A percentile compares a stretch with the other conserved stretches of the same genome.
Evolutionary conservation across 2,329 filamentous ascomycete species (phyloP).

Genomic region (Teratosphaeria epicoccoides): DNA sequence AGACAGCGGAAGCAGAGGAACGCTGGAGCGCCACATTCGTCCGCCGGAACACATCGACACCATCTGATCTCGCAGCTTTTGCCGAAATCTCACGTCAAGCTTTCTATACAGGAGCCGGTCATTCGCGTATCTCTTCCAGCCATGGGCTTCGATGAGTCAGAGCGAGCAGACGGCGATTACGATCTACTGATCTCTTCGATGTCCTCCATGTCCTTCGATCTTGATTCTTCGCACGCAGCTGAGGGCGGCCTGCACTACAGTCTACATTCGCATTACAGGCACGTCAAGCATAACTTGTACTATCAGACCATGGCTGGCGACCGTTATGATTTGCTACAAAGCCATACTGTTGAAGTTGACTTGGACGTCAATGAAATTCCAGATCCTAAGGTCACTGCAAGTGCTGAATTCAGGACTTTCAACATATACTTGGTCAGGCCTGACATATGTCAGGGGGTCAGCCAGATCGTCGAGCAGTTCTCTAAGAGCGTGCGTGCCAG

Average conservation of each 20-base stretch:
- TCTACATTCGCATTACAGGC: slow-evolving; percentile 66
- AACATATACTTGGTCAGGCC: slow-evolving; percentile 80
- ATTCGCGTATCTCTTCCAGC: slow-evolving; percentile 79
- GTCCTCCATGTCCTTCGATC: slow-evolving; percentile 82
- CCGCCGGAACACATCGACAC: slow-evolving; percentile 32
- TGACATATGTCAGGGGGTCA: slow-evolving; percentile 85
- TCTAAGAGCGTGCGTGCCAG: slow-evolving; percentile 55
- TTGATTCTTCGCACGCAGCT: slow-evolving; percentile 89
- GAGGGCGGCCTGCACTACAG: slow-evolving; percentile 80
- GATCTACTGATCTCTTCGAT: slow-evolving; percentile 92
- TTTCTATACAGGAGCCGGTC: slow-evolving; percentile 94
- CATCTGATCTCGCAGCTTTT: slow-evolving; percentile 78
- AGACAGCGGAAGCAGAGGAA: slow-evolving; percentile 6
- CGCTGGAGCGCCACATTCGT: neutral
- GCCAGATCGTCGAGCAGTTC: slow-evolving; percentile 80
- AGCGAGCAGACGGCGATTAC: slow-evolving; percentile 61
- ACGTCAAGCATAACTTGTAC: slow-evolving; percentile 82
- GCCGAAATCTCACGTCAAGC: slow-evolving; percentile 87
- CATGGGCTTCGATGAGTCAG: slow-evolving; percentile 44
- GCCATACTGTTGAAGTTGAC: slow-evolving; percentile 80
- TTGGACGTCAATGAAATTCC: slow-evolving; percentile 74
- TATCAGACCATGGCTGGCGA: slow-evolving; percentile 80
- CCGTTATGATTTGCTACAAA: slow-evolving; percentile 77
- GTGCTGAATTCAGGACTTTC: slow-evolving; percentile 73
- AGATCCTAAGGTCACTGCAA: slow-evolving; percentile 70